Evolutionary conservation across 495 filamentous ascomycete species (phyloP).

Genomic region (Evernia prunastri): DNA sequence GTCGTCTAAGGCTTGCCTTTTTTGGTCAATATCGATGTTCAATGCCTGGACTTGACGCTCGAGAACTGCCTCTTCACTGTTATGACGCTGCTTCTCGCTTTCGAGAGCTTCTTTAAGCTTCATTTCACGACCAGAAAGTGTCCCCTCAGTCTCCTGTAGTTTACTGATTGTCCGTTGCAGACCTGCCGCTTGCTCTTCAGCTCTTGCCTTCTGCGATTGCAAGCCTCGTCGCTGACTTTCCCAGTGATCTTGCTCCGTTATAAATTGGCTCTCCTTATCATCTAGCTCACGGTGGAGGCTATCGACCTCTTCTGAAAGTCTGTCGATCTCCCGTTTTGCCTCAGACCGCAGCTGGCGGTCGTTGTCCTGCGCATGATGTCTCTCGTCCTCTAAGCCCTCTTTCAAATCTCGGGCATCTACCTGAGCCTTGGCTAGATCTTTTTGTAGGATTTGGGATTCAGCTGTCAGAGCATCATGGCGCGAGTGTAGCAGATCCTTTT

Average conservation of each 20-base stretch:
- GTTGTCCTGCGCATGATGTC: slow-evolving; percentile 50
- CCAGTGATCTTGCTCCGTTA: slow-evolving; percentile 66
- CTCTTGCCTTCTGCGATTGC: slow-evolving; percentile 57
- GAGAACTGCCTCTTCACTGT: slow-evolving; percentile 49
- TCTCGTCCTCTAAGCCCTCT: slow-evolving; percentile 51
- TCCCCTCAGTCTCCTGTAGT: slow-evolving; percentile 61
- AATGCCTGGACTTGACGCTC: slow-evolving; percentile 52
- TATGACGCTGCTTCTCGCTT: slow-evolving; percentile 52
- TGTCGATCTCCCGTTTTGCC: slow-evolving; percentile 57
- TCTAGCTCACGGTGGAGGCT: slow-evolving; percentile 64
- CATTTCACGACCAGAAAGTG: slow-evolving; percentile 55
- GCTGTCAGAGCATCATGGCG: slow-evolving; percentile 62
- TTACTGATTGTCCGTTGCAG: slow-evolving; percentile 66
- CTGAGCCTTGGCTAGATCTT: slow-evolving; percentile 52
- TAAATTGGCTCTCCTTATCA: slow-evolving; percentile 64
- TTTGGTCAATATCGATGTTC: slow-evolving; percentile 48
- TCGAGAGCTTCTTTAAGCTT: slow-evolving; percentile 58
- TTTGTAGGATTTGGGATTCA: slow-evolving; percentile 61
- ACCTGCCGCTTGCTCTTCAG: slow-evolving; percentile 62
- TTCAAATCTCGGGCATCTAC: slow-evolving; percentile 52
- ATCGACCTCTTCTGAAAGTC: slow-evolving; percentile 60
- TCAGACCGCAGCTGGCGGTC: slow-evolving; percentile 51
- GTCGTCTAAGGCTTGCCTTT: slow-evolving; percentile 48
- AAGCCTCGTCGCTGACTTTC: slow-evolving; percentile 57
- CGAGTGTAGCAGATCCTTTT: slow-evolving; percentile 63